Conservation (phyloP, 1,139 yeast genomes). For the Scheffersomyces stambukii region DNA sequence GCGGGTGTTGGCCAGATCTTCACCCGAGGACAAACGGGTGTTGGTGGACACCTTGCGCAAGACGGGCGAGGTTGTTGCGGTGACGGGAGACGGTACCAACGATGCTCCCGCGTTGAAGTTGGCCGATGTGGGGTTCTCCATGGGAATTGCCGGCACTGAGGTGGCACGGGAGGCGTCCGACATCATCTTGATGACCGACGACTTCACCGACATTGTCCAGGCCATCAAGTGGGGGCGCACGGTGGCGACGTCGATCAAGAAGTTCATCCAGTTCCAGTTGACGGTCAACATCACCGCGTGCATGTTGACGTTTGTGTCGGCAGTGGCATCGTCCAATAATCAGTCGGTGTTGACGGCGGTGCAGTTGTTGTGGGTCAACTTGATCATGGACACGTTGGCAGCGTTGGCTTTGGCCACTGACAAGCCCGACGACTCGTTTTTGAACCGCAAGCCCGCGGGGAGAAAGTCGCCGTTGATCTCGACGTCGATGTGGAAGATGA, state of each 20-base stretch:
- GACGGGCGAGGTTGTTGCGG: conserved; percentile 93
- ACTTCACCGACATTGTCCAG: conserved; percentile 89
- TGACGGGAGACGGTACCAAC: conserved; percentile 97
- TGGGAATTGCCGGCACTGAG: conserved; percentile 93
- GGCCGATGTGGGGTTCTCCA: conserved; percentile 91
- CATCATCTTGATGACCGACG: conserved; percentile 91
- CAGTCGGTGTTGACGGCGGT: conserved; percentile 92
- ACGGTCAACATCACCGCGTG: conserved; percentile 97
- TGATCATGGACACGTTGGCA: conserved; percentile 97
- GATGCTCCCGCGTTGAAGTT: conserved; percentile 93
- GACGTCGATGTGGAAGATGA: conserved; percentile 98
- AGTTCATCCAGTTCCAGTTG: conserved; percentile 91
- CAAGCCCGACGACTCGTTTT: conserved; percentile 79
- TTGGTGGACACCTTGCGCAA: conserved; percentile 78
- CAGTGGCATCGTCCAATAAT: conserved; percentile 77
- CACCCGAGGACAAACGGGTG: conserved; percentile 90
- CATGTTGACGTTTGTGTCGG: conserved; percentile 85
- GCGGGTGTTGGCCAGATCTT: conserved; percentile 86
- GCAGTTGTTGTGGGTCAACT: conserved; percentile 93
- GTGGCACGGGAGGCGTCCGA: conserved; percentile 96
- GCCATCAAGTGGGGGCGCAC: conserved; percentile 99
- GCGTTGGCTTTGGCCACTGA: conserved; percentile 98
- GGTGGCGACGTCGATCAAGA: conserved; percentile 89
- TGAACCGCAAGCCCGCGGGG: conserved; percentile 82
- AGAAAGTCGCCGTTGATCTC: conserved; percentile 77